phyloP scores from a whole-genome alignment of 805 yeast species.

The Starmerella asiatica region DNA sequence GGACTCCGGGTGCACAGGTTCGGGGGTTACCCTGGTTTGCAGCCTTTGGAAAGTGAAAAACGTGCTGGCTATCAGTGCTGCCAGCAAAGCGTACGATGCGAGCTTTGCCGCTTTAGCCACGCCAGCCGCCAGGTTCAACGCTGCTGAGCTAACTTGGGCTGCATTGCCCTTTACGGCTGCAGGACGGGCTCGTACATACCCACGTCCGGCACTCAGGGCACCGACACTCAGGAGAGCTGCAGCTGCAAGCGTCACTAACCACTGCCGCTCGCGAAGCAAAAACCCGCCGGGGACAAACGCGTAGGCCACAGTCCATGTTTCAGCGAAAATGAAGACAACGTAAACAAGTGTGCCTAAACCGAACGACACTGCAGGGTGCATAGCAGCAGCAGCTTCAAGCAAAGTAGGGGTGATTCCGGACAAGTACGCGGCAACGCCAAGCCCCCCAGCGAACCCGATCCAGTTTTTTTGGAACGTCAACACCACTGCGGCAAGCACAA shows the following conservation, averaged over 20 bases:
- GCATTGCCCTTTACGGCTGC: conserved; percentile 4
- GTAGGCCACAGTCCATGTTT: conserved; percentile 95
- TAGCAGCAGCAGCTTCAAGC: conserved; percentile 43
- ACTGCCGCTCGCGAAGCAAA: conserved; percentile 75
- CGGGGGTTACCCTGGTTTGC: conserved; percentile 42
- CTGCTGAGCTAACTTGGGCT: conserved; percentile 3
- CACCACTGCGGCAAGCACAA: conserved; percentile 38
- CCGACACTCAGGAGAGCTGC: conserved; percentile 43
- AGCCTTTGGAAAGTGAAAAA: conserved; percentile 44
- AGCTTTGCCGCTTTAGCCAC: conserved; percentile 20
- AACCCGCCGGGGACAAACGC: conserved; percentile 97
- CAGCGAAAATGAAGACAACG: conserved; percentile 53
- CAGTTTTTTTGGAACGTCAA: conserved; percentile 47
- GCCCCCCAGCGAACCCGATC: conserved; percentile 65
- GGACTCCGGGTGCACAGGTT: conserved; percentile 53
- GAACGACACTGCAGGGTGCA: conserved; percentile 38
- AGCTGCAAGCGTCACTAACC: conserved; percentile 49
- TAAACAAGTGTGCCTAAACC: conserved; percentile 34
- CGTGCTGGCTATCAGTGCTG: conserved; percentile 36
- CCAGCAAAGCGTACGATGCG: conserved; percentile 22
- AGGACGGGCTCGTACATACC: neutral
- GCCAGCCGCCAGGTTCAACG: conserved; percentile 15
- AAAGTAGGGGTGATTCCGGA: conserved; percentile 47
- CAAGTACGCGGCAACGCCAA: conserved; percentile 46
- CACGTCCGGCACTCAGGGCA: conserved; percentile 26